These are phyloP conservation scores for Monilinia laxa DNA, from an alignment of 2,329 filamentous ascomycete species.

Conservation along the genomic window DNA sequence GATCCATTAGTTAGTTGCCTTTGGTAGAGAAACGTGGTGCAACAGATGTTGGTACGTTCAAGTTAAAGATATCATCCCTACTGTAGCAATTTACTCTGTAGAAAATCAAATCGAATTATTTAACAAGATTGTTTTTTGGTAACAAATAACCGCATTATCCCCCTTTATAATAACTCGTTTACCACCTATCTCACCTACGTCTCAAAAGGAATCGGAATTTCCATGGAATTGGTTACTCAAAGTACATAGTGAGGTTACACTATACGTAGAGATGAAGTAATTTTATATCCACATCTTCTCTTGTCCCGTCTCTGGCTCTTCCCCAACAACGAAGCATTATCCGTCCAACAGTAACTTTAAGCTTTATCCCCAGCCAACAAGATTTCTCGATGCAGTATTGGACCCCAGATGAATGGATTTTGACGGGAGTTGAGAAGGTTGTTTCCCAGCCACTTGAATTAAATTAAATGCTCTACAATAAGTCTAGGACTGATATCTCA, in stretches of 20 bases:
- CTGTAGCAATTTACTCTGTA: no score
- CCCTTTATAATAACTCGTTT: background rate
- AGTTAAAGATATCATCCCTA: background rate
- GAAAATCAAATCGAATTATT: no score
- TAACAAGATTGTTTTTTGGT: no score
- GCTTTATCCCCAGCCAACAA: conserved; percentile 1
- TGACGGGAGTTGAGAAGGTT: conserved; percentile 2
- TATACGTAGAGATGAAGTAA: conserved; percentile 9
- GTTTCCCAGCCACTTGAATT: conserved; percentile 12
- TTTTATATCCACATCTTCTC: conserved; percentile 22
- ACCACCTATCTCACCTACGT: background rate
- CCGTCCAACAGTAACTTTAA: conserved; percentile 1
- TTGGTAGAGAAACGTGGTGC: no score
- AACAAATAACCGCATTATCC: background rate
- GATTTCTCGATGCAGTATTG: no score
- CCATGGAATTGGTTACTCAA: background rate
- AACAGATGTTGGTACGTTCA: background rate
- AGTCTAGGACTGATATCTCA: background rate
- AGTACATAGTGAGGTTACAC: background rate
- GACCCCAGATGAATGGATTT: background rate
- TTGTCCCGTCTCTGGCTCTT: background rate
- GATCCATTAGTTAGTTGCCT: no score
- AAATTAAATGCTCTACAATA: background rate
- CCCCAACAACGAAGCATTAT: background rate
- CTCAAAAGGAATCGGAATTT: background rate